phyloP scores from a whole-genome alignment of 2,329 filamentous ascomycete species.

The Dactylellina haptotyla region DNA sequence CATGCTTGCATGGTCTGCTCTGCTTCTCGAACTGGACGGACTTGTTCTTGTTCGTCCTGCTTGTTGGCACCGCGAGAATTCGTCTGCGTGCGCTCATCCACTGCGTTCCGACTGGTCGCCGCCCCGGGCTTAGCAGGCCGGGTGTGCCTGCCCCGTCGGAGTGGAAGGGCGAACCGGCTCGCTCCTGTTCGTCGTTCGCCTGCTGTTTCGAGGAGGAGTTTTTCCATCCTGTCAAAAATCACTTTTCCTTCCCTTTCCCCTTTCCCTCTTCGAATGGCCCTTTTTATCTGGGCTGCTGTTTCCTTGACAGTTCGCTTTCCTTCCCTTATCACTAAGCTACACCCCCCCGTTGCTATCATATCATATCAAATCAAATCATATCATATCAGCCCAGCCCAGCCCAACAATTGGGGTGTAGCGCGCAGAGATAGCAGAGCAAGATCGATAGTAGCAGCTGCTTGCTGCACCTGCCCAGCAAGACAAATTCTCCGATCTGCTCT shows the following conservation, averaged over 20 bases:
- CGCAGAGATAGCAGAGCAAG: slow-evolving; percentile 39
- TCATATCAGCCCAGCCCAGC: slow-evolving; percentile 22
- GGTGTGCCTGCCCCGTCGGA: slow-evolving; percentile 48
- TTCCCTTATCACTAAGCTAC: slow-evolving; percentile 39
- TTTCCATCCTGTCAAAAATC: slow-evolving; percentile 44
- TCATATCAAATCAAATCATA: slow-evolving; percentile 41
- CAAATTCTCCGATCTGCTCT: slow-evolving; percentile 44
- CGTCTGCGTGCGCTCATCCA: slow-evolving; percentile 21
- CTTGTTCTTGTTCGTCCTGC: not conserved
- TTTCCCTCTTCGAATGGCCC: slow-evolving; percentile 21
- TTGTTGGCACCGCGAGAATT: slow-evolving; percentile 5
- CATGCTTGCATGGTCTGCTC: too few species aligned
- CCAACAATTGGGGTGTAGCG: slow-evolving; percentile 23
- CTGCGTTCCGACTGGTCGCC: slow-evolving; percentile 47
- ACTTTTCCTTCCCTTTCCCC: slow-evolving; percentile 18
- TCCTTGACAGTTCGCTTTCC: slow-evolving; percentile 29
- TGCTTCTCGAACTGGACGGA: not conserved
- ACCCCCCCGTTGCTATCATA: slow-evolving; percentile 18
- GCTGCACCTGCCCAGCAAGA: slow-evolving; percentile 47
- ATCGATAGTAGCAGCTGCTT: slow-evolving; percentile 42
- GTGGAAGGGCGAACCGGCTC: slow-evolving; percentile 26
- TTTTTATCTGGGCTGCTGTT: slow-evolving; percentile 37
- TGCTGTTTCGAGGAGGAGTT: slow-evolving; percentile 49
- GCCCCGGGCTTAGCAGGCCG: slow-evolving; percentile 45
- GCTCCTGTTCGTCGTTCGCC: slow-evolving; percentile 40